Evolutionary conservation across 805 yeast genomes (phyloP).

Genomic region (Pichia membranifaciens): DNA sequence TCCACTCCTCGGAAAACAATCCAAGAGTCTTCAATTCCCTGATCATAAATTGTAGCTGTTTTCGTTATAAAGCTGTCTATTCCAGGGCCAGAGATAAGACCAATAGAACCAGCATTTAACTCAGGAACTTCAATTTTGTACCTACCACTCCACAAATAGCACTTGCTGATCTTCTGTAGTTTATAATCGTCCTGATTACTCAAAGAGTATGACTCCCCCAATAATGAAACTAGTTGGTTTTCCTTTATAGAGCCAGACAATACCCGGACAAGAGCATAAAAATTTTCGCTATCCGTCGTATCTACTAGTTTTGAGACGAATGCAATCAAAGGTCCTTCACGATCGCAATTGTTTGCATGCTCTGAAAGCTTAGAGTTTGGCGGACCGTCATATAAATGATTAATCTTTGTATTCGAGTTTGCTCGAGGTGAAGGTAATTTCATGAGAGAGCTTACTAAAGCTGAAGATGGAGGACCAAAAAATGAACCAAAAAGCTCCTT

Average conservation of each 20-base stretch:
- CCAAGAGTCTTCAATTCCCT: conserved; percentile 20
- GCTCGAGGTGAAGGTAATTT: conserved; percentile 34
- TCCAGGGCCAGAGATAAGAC: conserved; percentile 52
- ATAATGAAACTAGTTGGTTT: conserved; percentile 44
- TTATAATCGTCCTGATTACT: conserved; percentile 50
- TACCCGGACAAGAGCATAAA: conserved; percentile 57
- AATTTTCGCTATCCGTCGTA: conserved; percentile 43
- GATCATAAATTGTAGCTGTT: conserved; percentile 50
- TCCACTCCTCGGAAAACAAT: conserved; percentile 37
- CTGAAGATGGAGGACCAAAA: conserved; percentile 43
- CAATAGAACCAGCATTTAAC: conserved; percentile 54
- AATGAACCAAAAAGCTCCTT: conserved; percentile 47
- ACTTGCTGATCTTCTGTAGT: conserved; percentile 34
- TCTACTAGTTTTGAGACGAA: conserved; percentile 55
- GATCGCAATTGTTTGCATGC: conserved; percentile 30
- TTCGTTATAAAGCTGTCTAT: conserved; percentile 51
- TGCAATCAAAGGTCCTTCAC: conserved; percentile 42
- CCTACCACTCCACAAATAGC: conserved; percentile 63
- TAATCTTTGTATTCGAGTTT: conserved; percentile 24
- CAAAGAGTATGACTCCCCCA: conserved; percentile 48
- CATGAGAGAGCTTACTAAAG: conserved; percentile 49
- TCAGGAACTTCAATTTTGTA: conserved; percentile 50
- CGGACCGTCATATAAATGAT: conserved; percentile 28
- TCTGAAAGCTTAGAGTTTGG: conserved; percentile 10
- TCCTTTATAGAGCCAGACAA: conserved; percentile 50